Evolutionary conservation across 1,284 basidiomycete genomes (phyloP).

Genomic region (Trichosporon sp.): DNA sequence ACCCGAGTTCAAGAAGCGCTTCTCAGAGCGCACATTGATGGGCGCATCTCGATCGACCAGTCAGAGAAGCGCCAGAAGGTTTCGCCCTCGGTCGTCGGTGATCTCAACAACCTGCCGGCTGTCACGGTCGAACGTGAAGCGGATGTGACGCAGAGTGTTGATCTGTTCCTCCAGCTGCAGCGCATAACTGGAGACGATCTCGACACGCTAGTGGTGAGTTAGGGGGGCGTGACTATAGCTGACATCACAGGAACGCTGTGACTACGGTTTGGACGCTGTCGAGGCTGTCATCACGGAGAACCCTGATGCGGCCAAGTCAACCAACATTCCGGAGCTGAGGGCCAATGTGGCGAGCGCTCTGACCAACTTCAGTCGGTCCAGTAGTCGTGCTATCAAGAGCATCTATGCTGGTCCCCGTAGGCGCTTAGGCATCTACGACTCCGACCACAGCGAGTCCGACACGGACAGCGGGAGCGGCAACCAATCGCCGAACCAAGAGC

Average conservation of each 20-base stretch:
- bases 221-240: not conserved
- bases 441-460: conserved; percentile 37
- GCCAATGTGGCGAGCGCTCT: conserved; percentile 70
- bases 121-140: conserved; percentile 47
- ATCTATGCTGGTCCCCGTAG: conserved; percentile 64
- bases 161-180: conserved; percentile 79
- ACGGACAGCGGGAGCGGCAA: conserved; percentile 30
- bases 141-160: conserved; percentile 67
- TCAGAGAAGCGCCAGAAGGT: conserved; percentile 30
- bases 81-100: conserved; percentile 45
- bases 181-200: conserved; percentile 79
- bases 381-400: conserved; percentile 76
- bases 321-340: conserved; percentile 64
- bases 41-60: conserved; percentile 58
- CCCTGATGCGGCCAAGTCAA: conserved; percentile 50
- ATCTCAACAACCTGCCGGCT: conserved; percentile 57
- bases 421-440: conserved; percentile 38
- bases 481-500: conserved; percentile 24
- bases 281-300: conserved; percentile 40
- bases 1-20: conserved; percentile 80
- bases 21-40: conserved; percentile 66
- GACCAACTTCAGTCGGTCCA: conserved; percentile 65
- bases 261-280: conserved; percentile 50
- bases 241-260: conserved; percentile 40
- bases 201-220: conserved; percentile 71